Conservation (phyloP, 2,329 filamentous ascomycete species). For the Colletotrichum limetticola region DNA sequence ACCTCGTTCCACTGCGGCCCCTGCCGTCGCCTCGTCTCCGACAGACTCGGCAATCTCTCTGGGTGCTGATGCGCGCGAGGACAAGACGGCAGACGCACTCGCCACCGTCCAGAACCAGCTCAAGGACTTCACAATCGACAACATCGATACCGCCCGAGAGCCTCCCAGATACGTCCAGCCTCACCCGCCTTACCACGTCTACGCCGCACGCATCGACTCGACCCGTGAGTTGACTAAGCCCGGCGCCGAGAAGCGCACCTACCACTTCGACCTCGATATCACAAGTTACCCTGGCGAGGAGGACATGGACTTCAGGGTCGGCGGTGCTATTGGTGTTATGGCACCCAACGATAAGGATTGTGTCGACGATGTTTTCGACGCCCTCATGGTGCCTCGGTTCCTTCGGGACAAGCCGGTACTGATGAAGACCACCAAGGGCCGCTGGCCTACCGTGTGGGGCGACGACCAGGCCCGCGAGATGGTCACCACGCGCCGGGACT, state of each 20-base stretch:
- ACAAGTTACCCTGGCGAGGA: slow-evolving; percentile 92
- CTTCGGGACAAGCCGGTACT: slow-evolving; percentile 86
- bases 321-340: slow-evolving; percentile 92
- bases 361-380: slow-evolving; percentile 87
- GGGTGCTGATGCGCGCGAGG: slow-evolving; percentile 50
- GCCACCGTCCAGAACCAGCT: slow-evolving; percentile 35
- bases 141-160: slow-evolving; percentile 70
- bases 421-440: slow-evolving; percentile 80
- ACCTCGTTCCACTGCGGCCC: slow-evolving; percentile 46
- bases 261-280: slow-evolving; percentile 96
- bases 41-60: slow-evolving; percentile 61
- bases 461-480: slow-evolving; percentile 86
- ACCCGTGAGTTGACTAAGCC: slow-evolving; percentile 87
- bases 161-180: slow-evolving; percentile 93
- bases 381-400: slow-evolving; percentile 82
- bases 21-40: slow-evolving; percentile 51
- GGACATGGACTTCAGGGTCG: slow-evolving; percentile 91
- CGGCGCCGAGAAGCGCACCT: slow-evolving; percentile 95
- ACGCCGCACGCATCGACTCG: slow-evolving; percentile 86
- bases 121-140: slow-evolving; percentile 48
- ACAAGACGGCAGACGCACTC: slow-evolving; percentile 44
- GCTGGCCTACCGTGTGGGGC: slow-evolving; percentile 99
- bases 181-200: slow-evolving; percentile 92
- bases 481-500: slow-evolving; percentile 87
- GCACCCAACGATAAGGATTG: slow-evolving; percentile 82